phyloP scores from a whole-genome alignment of 2,329 filamentous ascomycete species.

The Neopestalotiopsis sp. region DNA sequence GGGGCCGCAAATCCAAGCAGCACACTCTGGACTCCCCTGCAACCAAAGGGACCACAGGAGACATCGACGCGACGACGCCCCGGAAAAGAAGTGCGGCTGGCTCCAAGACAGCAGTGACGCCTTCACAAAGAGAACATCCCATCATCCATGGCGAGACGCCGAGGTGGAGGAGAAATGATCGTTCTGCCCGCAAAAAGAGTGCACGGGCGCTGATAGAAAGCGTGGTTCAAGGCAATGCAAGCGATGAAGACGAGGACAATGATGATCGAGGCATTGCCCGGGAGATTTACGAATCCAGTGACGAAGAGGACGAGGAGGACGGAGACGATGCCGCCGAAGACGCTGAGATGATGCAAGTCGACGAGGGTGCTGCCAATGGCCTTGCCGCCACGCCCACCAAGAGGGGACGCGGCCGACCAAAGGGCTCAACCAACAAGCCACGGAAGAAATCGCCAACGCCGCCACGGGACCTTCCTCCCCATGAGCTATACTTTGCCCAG shows the following conservation, averaged over 20 bases:
- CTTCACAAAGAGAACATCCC: slow-evolving; percentile 25
- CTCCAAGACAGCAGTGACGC: slow-evolving; percentile 24
- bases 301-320: slow-evolving; percentile 37
- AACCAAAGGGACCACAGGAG: not conserved
- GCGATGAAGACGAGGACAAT: slow-evolving; percentile 78
- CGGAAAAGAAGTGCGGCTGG: slow-evolving; percentile 3
- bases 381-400: slow-evolving; percentile 48
- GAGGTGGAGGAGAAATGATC: slow-evolving; percentile 72
- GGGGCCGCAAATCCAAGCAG: not conserved
- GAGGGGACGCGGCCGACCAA: slow-evolving; percentile 55
- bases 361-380: not conserved
- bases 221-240: slow-evolving; percentile 65
- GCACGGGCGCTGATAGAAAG: slow-evolving; percentile 52
- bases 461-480: slow-evolving; percentile 79
- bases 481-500: slow-evolving; percentile 93
- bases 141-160: slow-evolving; percentile 57
- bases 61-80: not conserved
- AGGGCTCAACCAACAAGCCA: slow-evolving; percentile 30
- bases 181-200: slow-evolving; percentile 60
- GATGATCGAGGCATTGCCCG: slow-evolving; percentile 67
- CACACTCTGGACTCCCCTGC: not conserved
- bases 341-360: slow-evolving; percentile 25
- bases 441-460: slow-evolving; percentile 77
- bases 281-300: slow-evolving; percentile 56
- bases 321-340: slow-evolving; percentile 19